Evolutionary conservation across 306 rosid genomes (phyloP), one percentile per base, ranked within the genome.

Genomic region (Rubus parviflorus): DNA sequence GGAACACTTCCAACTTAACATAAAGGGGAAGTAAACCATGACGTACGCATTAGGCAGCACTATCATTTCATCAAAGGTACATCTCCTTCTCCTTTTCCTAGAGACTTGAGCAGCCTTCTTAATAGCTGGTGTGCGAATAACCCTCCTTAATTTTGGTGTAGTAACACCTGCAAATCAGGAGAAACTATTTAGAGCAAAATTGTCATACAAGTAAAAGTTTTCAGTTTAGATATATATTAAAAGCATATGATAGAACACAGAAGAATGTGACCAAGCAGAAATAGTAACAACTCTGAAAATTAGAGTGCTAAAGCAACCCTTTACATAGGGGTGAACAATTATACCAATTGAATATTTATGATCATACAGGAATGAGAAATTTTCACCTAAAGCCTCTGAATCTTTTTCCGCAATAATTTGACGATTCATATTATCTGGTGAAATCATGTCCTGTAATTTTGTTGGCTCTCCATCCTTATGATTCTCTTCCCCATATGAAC

Each of bases 61-160:
- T 37, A 40, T 38, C 52, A 35, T 23, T 68, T 81, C 76, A 79
- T 95, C 97, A 69, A 89, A 4, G 74, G 68, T 41, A 71, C 73
- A 52, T 83, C 85, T 92, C 80, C 94, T 89, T 86, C 89, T 90
- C 82, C 79, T 88, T 85, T 90, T 90, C 81, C 79, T 89, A 30
- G 89, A 81, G 67, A 80, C 58, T 68, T 35, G 73, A 43, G 84
- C 75, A 62, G 37, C 68, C 76, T 92, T 93, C 71, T 64, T 87
- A 14, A 56, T 69, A 70, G 86, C 81, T 62, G 96, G 97, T 76
- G 97, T 92, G 7, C 77, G 72, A 80, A 92, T 57, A 77, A 38
- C 80, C 81, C 77, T 72, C 81, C 79, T 72, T 25, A 75, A 80
- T 54, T 81, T 87, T 35, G 90, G 78, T 45, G 75, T 57, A 49